These are phyloP conservation scores for Myriosclerotinia curreyana DNA, from an alignment of 2,329 filamentous ascomycete species.

Conservation along the genomic window DNA sequence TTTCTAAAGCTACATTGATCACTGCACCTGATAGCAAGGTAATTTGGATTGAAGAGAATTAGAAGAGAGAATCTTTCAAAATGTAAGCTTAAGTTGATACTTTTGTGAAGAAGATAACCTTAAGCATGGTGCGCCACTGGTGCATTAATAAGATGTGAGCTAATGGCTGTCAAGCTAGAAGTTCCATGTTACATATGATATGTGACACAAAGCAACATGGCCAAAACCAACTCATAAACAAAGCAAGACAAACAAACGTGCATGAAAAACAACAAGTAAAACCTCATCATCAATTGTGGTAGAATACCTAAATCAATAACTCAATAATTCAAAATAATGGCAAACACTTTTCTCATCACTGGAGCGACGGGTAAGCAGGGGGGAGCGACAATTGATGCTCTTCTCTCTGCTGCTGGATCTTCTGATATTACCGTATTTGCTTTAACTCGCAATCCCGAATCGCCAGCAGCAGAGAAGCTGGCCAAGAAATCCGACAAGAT, in stretches of 20 bases:
- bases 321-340: slow-evolving; percentile 10
- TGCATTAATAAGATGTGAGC: neutral
- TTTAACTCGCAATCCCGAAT: slow-evolving; percentile 54
- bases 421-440: slow-evolving; percentile 51
- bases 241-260: slow-evolving; percentile 3
- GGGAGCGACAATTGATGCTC: slow-evolving; percentile 44
- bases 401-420: slow-evolving; percentile 38
- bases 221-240: slow-evolving; percentile 3
- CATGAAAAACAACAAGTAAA: neutral
- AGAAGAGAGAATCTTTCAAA: neutral
- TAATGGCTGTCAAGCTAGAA: slow-evolving; percentile 5
- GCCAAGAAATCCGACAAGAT: slow-evolving; percentile 45
- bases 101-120: neutral
- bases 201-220: slow-evolving; percentile 15
- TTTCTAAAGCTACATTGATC: neutral
- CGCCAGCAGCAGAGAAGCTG: slow-evolving; percentile 49
- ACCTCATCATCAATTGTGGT: neutral
- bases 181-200: neutral
- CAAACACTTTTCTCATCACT: slow-evolving; percentile 41
- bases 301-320: neutral
- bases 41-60: neutral
- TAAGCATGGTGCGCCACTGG: neutral
- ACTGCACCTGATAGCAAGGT: neutral
- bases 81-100: neutral
- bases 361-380: slow-evolving; percentile 51